Evolutionary conservation across 192 early-diverging fungal genomes (phyloP), one percentile per base, ranked within the genome.

Genomic region (Pecoramyces ruminantium): DNA sequence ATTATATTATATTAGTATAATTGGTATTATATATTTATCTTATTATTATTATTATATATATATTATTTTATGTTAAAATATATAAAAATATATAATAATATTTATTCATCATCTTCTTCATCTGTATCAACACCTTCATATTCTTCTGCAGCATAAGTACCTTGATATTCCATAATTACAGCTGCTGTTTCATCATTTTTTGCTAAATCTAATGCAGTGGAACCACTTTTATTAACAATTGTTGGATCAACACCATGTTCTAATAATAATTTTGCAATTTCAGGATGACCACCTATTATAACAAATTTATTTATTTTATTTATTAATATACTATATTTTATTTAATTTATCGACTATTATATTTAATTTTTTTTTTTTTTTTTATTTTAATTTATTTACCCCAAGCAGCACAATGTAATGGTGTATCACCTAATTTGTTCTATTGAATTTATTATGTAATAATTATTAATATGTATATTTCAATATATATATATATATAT

Each of bases 371-470:
- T 34, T 34, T 34, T 34, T 34, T 34, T 34, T 34, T 34, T 34
- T 34, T 34, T 34, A 34, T 34, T 34, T 34, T 34, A 6, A 34
- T 6, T 34, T 6, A 51, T 21, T 51, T 51, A 51, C 81, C 81
- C 81, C 81, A 81, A 14, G 81, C 42, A 30, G 81, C 81, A 18
- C 77, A 81, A 79, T 81, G 81, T 30, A 81, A 79, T 16, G 81
- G 81, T 1, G 81, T 81, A 79, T 81, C 81, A 27, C 81, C 81
- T 30, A 81, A 30, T 30, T 81, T 81, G 30, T 81, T 81, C 81
- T 81, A 34, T 34, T 34, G 11, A 34, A 34, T 34, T 34, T 34
- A 34, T 34, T 34, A 34, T 34, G 11, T 6, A 34, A 34, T 34
- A 6, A 34, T 34, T 34, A 34, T 34, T 3, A 34, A 11, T 6